Percentiles rank a stretch among this genome's conserved stretches.
Conservation (phyloP, 805 yeast genomes). For the Candida palmyrensis region DNA sequence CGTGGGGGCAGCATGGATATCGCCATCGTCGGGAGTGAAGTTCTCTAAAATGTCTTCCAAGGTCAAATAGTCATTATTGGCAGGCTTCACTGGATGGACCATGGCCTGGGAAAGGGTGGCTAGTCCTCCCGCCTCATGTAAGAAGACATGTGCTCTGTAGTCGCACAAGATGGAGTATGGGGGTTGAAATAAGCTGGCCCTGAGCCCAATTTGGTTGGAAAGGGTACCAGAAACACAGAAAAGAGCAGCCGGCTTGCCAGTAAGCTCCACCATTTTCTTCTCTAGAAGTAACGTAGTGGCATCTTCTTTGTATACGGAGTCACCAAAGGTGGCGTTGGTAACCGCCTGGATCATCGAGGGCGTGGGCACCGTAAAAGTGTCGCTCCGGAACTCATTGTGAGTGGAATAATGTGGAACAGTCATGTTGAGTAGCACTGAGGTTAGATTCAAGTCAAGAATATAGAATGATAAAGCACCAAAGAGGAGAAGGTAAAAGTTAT, state of each 20-base stretch:
- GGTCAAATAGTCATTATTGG: conserved; percentile 30
- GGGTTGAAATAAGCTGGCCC: conserved; percentile 37
- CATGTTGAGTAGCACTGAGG: neutral
- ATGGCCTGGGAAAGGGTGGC: conserved; percentile 40
- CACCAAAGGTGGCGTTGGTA: conserved; percentile 30
- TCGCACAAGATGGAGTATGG: conserved; percentile 38
- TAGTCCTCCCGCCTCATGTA: conserved; percentile 39
- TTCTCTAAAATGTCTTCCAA: conserved; percentile 32
- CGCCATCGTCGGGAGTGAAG: conserved; percentile 39
- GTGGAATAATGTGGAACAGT: conserved; percentile 14
- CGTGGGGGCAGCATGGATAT: conserved; percentile 41
- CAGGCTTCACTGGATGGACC: conserved; percentile 34
- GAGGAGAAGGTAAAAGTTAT: too few species aligned
- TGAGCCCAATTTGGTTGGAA: conserved; percentile 35
- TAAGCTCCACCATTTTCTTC: conserved; percentile 24
- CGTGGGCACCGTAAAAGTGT: conserved; percentile 89
- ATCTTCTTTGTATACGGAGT: conserved; percentile 40
- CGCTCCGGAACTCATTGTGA: conserved; percentile 44
- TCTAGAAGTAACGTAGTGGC: conserved; percentile 28
- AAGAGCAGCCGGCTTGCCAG: conserved; percentile 37
- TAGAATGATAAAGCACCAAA: neutral
- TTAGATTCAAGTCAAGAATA: neutral
- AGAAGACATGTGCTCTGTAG: conserved; percentile 30
- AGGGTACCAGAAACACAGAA: conserved; percentile 40
- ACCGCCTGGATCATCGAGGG: conserved; percentile 55